Evolutionary conservation across 305 asterid species (phyloP), one percentile per base, ranked within the genome.

Genomic region (Euphrasia arctica): DNA sequence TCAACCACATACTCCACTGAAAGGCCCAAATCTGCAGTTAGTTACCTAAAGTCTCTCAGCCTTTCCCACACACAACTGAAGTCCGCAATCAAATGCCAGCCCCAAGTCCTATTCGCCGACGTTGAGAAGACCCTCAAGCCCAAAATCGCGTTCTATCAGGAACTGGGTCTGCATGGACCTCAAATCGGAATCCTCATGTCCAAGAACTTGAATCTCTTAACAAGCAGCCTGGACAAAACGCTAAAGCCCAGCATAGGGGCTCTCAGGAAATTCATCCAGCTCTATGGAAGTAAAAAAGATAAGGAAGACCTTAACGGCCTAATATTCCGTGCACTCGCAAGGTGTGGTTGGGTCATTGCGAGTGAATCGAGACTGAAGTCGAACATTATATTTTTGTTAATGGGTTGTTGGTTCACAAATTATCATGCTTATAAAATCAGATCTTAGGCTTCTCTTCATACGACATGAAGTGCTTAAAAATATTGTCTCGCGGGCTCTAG

Each of bases 71-170:
- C 77, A 22, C 82, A 80, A 45, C 61, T 77, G 56, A 66, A 62
- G 39, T 64, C 70, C 29, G 57, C 65, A 13, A 59, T 63, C 45
- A 12, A 15, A 28, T 5, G 2, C 3, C 58, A 25, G 39, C 79
- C 83, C 0, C 45, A 43, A 42, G 32, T 81, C 63, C 77, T 80
- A 6, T 45, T 47, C 13, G 4, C 67, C 9, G 66, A 75, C 22
- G 67, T 75, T 10, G 81, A 68, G 12, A 73, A 32, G 63, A 75
- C 27, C 41, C 75, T 81, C 31, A 64, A 63, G 54, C 83, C 86
- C 27, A 81, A 78, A 64, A 25, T 81, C 13, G 25, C 31, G 15
- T 61, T 76, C 61, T 47, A 2, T 11, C 50, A n/a, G 14, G 50
- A 45, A 45, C 14, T 45, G 50, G 50, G 50, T 45, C 50, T 45